Conservation (phyloP, 1,139 yeast species). For the Geotrichum citri-aurantii region DNA sequence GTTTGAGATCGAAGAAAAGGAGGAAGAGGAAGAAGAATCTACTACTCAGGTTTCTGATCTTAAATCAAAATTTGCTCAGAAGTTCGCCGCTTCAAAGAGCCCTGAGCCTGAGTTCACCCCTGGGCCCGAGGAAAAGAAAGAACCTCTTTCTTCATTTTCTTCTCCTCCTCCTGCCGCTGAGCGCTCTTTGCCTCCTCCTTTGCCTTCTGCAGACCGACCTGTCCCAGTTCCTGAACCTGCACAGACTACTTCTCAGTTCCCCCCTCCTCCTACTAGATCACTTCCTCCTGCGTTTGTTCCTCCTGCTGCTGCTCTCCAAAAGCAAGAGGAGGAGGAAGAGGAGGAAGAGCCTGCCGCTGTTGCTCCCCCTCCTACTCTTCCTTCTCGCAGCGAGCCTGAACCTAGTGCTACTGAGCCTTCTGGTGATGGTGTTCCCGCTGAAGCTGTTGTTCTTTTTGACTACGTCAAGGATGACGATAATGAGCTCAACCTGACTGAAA, state of each 20-base stretch:
- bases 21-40: constrained; percentile 17
- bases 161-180: constrained; percentile 6
- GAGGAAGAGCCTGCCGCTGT: constrained; percentile 15
- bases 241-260: constrained; percentile 3
- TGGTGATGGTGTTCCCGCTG: constrained; percentile 18
- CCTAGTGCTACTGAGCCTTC: constrained; percentile 18
- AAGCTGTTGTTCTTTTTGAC: constrained; percentile 55
- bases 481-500: constrained; percentile 61
- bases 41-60: constrained; percentile 22
- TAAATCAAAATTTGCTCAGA: constrained; percentile 21
- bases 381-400: constrained; percentile 20
- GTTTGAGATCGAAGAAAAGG: constrained; percentile 20
- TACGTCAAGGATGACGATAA: constrained; percentile 72
- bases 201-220: not conserved
- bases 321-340: constrained; percentile 9
- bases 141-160: constrained; percentile 11
- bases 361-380: constrained; percentile 18
- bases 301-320: constrained; percentile 7
- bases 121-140: constrained; percentile 18
- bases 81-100: constrained; percentile 15
- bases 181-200: constrained; percentile 9
- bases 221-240: not conserved
- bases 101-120: constrained; percentile 15
- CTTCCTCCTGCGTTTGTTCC: constrained; percentile 9
- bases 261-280: constrained; percentile 1